phyloP scores from a whole-genome alignment of 176 grass and related monocot species.

The Saccharum spontaneum region DNA sequence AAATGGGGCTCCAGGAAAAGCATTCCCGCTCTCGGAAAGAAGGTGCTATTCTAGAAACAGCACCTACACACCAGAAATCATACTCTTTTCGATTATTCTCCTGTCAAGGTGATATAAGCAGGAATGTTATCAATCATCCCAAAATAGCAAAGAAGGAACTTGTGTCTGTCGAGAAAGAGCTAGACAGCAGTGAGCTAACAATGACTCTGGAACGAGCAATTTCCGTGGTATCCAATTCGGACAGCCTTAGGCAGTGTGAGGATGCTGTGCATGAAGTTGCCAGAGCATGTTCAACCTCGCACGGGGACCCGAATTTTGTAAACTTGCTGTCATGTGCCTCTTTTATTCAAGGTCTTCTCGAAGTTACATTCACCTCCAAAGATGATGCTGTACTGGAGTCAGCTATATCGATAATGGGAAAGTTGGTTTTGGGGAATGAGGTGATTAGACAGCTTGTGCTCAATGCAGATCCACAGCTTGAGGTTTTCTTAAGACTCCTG shows the following conservation, averaged over 20 bases:
- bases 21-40: constrained; percentile 38
- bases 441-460: constrained; percentile 84
- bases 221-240: constrained; percentile 67
- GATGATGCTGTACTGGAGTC: constrained; percentile 80
- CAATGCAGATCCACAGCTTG: constrained; percentile 93
- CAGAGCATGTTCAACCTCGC: constrained; percentile 57
- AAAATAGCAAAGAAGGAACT: constrained; percentile 63
- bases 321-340: constrained; percentile 63
- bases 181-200: constrained; percentile 36
- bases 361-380: constrained; percentile 93
- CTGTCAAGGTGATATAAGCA: constrained; percentile 71
- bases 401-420: constrained; percentile 76
- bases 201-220: constrained; percentile 72
- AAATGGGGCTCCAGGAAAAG: constrained; percentile 66
- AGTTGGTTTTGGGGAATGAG: constrained; percentile 65
- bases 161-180: constrained; percentile 46
- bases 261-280: constrained; percentile 71
- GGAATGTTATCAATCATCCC: constrained; percentile 62
- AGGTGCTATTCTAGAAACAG: constrained; percentile 27
- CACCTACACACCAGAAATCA: constrained; percentile 51
- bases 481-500: constrained; percentile 88
- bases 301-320: constrained; percentile 48
- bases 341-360: constrained; percentile 89
- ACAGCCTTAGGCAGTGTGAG: constrained; percentile 69
- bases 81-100: constrained; percentile 82